A percentile compares a stretch with the other conserved stretches of the same genome.
Conservation (phyloP, 2,329 filamentous ascomycete species). For the Aspergillus puulaauensis region DNA sequence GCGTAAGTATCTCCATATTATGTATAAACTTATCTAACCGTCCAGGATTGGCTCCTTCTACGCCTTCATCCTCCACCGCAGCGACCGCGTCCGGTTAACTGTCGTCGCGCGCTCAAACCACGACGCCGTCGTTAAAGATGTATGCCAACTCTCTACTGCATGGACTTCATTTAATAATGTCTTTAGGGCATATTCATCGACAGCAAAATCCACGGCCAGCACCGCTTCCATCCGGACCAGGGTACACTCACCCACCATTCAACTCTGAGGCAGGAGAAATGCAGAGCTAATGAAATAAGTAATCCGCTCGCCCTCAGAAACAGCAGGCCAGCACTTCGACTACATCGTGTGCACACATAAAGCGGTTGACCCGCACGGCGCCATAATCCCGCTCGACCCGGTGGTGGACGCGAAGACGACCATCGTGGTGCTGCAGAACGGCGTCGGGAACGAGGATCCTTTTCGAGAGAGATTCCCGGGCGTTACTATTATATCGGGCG, state of each 20-base stretch:
- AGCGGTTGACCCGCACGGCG: slow-evolving; percentile 41
- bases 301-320: slow-evolving; percentile 38
- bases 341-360: slow-evolving; percentile 43
- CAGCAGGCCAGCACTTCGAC: slow-evolving; percentile 25
- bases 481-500: slow-evolving; percentile 37
- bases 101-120: slow-evolving; percentile 50
- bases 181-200: slow-evolving; percentile 42
- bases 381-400: slow-evolving; percentile 35
- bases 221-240: slow-evolving; percentile 32
- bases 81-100: slow-evolving; percentile 39
- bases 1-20: slow-evolving; percentile 43
- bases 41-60: slow-evolving; percentile 59
- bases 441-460: slow-evolving; percentile 43
- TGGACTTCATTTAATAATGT: background rate
- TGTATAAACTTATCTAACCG: background rate
- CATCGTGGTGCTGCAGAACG: slow-evolving; percentile 43
- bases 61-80: slow-evolving; percentile 52
- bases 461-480: slow-evolving; percentile 34
- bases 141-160: slow-evolving; percentile 15
- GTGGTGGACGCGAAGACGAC: slow-evolving; percentile 39
- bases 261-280: background rate
- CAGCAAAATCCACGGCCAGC: slow-evolving; percentile 43
- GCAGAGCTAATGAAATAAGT: slow-evolving; percentile 25
- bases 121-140: slow-evolving; percentile 41
- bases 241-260: slow-evolving; percentile 29